Conservation (phyloP, 1,284 basidiomycete species). For the Moesziomyces antarcticus region DNA sequence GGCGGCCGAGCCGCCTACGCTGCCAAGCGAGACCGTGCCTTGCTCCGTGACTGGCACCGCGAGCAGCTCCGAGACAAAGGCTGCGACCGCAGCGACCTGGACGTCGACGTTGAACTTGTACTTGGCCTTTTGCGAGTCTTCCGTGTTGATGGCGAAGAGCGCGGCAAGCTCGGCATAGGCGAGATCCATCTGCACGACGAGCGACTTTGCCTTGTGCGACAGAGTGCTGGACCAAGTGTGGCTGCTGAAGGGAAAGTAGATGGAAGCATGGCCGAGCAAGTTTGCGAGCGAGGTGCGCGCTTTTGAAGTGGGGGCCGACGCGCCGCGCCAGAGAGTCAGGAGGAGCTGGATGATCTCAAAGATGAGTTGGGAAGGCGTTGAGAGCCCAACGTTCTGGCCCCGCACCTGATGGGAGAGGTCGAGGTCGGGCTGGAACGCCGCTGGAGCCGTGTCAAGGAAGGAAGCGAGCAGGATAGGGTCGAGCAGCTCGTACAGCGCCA, state of each 20-base stretch:
- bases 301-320: constrained; percentile 6
- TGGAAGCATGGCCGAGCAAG: constrained; percentile 36
- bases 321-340: constrained; percentile 38
- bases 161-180: constrained; percentile 49
- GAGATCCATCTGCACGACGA: constrained; percentile 46
- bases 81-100: constrained; percentile 37
- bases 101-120: constrained; percentile 35
- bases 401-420: constrained; percentile 30
- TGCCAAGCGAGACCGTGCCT: constrained; percentile 33
- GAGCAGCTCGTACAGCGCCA: constrained; percentile 34
- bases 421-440: constrained; percentile 49
- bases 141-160: constrained; percentile 29
- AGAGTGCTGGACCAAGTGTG: constrained; percentile 26
- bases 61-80: constrained; percentile 37
- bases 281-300: constrained; percentile 26
- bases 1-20: constrained; percentile 14
- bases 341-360: constrained; percentile 36
- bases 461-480: constrained; percentile 35
- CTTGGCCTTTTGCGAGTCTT: constrained; percentile 20
- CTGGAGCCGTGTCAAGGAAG: constrained; percentile 44
- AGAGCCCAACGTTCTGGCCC: constrained; percentile 32
- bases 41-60: constrained; percentile 18
- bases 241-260: constrained; percentile 56
- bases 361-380: constrained; percentile 34
- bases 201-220: constrained; percentile 30